Percentiles rank a stretch among this genome's conserved stretches.
Conservation (phyloP, 768 basidiomycete species). For the Pulveroboletus sp. region DNA sequence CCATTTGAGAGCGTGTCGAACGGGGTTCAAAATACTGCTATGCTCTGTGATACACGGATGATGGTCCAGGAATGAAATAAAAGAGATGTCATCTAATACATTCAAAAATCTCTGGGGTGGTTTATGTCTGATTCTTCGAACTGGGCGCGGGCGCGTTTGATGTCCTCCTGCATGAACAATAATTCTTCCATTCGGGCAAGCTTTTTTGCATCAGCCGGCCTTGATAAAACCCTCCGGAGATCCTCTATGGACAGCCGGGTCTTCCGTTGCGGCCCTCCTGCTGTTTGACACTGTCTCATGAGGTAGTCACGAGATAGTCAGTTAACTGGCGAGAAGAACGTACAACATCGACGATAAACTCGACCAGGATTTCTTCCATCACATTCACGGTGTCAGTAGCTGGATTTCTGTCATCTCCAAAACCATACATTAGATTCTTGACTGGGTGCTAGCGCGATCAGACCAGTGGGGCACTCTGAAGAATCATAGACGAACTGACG, state of each 20-base stretch:
- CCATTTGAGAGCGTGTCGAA: neutral
- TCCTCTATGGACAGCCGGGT: constrained; percentile 82
- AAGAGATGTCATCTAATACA: neutral
- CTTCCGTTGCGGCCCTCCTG: constrained; percentile 66
- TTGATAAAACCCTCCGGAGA: constrained; percentile 70
- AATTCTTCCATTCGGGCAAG: constrained; percentile 89
- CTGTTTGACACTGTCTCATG: constrained; percentile 59
- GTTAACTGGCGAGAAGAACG: constrained; percentile 31
- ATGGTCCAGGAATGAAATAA: neutral
- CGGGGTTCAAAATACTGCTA: constrained; percentile 4
- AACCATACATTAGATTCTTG: constrained; percentile 86
- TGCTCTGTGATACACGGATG: neutral
- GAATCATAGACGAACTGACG: constrained; percentile 40
- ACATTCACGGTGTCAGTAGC: constrained; percentile 84
- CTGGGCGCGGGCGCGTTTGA: constrained; percentile 80
- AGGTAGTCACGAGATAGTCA: constrained; percentile 4
- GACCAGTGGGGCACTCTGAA: constrained; percentile 2
- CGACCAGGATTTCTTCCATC: constrained; percentile 90
- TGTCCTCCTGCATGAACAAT: constrained; percentile 90
- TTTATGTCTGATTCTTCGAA: constrained; percentile 57
- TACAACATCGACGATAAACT: constrained; percentile 88
- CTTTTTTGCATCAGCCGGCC: constrained; percentile 88
- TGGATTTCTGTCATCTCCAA: constrained; percentile 87
- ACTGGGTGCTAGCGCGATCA: constrained; percentile 41
- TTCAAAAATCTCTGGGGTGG: constrained; percentile 44